Conservation (phyloP, 176 grass and related monocot genomes). For the Carex kokanica region DNA sequence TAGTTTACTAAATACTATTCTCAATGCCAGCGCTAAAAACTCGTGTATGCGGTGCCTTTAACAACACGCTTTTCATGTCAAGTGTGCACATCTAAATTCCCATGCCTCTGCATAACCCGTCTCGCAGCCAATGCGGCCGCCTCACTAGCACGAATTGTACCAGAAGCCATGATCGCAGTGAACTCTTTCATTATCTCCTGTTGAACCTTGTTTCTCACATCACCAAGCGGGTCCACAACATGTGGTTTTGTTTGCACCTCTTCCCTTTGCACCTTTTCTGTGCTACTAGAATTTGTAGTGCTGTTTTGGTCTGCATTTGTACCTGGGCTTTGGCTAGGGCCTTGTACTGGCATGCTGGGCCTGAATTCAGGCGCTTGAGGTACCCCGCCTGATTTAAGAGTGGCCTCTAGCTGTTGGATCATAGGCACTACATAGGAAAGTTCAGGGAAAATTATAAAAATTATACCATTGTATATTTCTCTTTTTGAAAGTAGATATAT, state of each 20-base stretch:
- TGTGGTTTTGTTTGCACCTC: background rate
- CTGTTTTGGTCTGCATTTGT: background rate
- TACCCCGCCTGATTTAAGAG: conserved; percentile 36
- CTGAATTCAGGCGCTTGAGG: conserved; percentile 17
- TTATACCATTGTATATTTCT: too few species aligned
- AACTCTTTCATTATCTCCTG: conserved; percentile 85
- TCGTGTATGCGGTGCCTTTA: background rate
- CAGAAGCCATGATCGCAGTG: conserved; percentile 66
- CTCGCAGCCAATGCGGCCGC: conserved; percentile 66
- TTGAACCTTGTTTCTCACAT: conserved; percentile 50
- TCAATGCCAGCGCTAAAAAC: background rate
- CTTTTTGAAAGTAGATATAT: too few species aligned
- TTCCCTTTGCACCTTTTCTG: background rate
- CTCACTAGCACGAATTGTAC: conserved; percentile 57
- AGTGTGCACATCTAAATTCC: conserved; percentile 32
- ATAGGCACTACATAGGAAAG: conserved; percentile 41
- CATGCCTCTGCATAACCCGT: conserved; percentile 72
- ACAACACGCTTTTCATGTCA: conserved; percentile 29
- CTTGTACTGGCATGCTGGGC: conserved; percentile 22
- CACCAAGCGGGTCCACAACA: conserved; percentile 41
- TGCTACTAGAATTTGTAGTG: background rate
- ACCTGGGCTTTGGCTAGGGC: background rate
- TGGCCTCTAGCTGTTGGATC: conserved; percentile 68
- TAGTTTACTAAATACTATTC: background rate
- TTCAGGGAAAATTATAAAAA: background rate